Percentiles rank a stretch among this genome's conserved stretches.
phyloP scores from a whole-genome alignment of 2,329 filamentous ascomycete genomes.

The Trichoderma sp. region DNA sequence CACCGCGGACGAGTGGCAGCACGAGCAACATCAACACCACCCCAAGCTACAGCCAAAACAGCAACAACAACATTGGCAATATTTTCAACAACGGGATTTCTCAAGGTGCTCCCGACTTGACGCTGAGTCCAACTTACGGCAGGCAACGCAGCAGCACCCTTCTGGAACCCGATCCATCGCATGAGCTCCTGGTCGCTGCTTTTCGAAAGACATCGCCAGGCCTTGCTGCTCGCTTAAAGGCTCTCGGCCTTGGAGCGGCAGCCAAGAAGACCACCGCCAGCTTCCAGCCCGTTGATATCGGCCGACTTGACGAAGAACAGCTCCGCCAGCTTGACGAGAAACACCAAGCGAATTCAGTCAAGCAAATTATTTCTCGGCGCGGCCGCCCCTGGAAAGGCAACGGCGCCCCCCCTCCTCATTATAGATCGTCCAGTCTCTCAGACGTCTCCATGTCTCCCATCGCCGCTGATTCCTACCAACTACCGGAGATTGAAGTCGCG shows the following conservation, averaged over 20 bases:
- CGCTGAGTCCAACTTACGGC: constrained; percentile 3
- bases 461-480: constrained; percentile 34
- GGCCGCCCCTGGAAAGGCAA: constrained; percentile 71
- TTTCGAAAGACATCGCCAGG: constrained; percentile 61
- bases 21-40: not conserved
- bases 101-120: not conserved
- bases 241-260: constrained; percentile 55
- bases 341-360: constrained; percentile 55
- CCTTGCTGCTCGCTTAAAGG: constrained; percentile 62
- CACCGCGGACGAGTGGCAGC: constrained; percentile 1
- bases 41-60: constrained; percentile 17
- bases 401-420: constrained; percentile 37
- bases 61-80: constrained; percentile 4
- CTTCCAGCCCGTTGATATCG: constrained; percentile 47
- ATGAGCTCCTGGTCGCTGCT: constrained; percentile 30
- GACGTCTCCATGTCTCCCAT: constrained; percentile 27
- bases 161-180: constrained; percentile 23
- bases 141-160: constrained; percentile 14
- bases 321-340: constrained; percentile 66
- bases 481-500: constrained; percentile 52
- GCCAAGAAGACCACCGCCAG: constrained; percentile 34
- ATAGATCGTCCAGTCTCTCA: constrained; percentile 22
- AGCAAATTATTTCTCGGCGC: constrained; percentile 56
- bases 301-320: constrained; percentile 68
- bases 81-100: constrained; percentile 6